These are phyloP conservation scores for Onygena corvina DNA, from an alignment of 2,329 filamentous ascomycete species.

Conservation along the genomic window DNA sequence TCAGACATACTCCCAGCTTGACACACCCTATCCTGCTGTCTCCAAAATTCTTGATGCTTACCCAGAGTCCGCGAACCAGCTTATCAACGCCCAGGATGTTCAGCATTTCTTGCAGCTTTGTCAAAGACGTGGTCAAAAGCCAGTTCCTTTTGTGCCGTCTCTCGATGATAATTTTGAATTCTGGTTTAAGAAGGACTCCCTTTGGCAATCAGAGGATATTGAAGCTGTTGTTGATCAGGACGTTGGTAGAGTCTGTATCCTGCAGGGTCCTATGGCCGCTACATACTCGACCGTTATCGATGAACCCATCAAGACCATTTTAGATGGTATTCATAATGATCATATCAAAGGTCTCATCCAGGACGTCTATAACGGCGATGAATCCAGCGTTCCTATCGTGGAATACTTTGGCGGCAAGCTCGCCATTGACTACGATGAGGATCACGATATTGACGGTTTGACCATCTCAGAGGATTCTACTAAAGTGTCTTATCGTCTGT, in stretches of 20 bases:
- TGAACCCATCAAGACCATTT: constrained; percentile 87
- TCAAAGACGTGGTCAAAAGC: constrained; percentile 86
- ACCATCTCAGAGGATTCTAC: constrained; percentile 66
- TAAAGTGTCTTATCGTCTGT: constrained; percentile 76
- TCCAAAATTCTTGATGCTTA: constrained; percentile 71
- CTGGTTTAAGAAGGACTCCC: constrained; percentile 99
- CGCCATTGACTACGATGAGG: constrained; percentile 53
- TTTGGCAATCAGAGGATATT: constrained; percentile 97
- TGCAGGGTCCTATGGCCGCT: constrained; percentile 86
- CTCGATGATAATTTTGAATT: constrained; percentile 96
- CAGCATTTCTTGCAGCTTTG: constrained; percentile 93
- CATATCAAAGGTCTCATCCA: constrained; percentile 70
- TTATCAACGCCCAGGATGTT: constrained; percentile 96
- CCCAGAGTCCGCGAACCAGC: constrained; percentile 73
- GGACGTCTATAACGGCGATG: constrained; percentile 68
- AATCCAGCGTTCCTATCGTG: constrained; percentile 63
- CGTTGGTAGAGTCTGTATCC: constrained; percentile 87
- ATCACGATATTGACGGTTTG: constrained; percentile 72
- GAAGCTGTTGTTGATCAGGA: constrained; percentile 94
- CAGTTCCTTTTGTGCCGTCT: constrained; percentile 88
- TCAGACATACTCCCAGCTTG: constrained; percentile 79
- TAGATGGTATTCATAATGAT: constrained; percentile 76
- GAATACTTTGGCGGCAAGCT: constrained; percentile 95
- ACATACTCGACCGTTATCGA: constrained; percentile 83
- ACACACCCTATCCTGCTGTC: constrained; percentile 65